phyloP scores from a whole-genome alignment of 306 rosid genomes.

The Trichosanthes truncata region DNA sequence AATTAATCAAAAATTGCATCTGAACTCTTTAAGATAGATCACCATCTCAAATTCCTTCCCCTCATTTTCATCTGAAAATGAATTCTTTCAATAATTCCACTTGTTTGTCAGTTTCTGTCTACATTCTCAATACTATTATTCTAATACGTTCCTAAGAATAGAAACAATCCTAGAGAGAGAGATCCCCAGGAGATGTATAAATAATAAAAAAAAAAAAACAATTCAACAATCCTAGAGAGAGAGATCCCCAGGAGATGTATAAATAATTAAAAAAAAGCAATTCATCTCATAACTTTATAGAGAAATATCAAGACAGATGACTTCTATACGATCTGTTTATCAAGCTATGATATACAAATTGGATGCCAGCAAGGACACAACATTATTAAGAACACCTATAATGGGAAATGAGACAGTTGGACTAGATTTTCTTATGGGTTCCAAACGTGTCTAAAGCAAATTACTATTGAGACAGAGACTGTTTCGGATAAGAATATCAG shows the following conservation, averaged over 20 bases:
- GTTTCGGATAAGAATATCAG: not conserved
- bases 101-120: not conserved
- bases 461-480: not conserved
- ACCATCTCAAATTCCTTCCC: not conserved
- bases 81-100: not conserved
- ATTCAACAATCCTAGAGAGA: no score
- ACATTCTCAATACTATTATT: not conserved
- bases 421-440: not conserved
- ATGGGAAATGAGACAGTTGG: not conserved
- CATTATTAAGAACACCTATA: not conserved
- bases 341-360: constrained; percentile 6
- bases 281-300: not conserved
- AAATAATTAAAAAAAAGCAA: not conserved
- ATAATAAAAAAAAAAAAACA: not conserved
- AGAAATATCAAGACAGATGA: not conserved
- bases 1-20: not conserved
- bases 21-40: not conserved
- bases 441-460: constrained; percentile 2
- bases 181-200: not conserved
- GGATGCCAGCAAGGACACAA: constrained; percentile 6
- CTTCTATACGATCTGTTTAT: not conserved
- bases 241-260: not conserved
- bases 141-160: not conserved
- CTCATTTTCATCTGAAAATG: not conserved
- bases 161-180: not conserved